Base-by-base conservation (phyloP, 352 stramenopile species). In the Phytophthora europaea region DNA sequence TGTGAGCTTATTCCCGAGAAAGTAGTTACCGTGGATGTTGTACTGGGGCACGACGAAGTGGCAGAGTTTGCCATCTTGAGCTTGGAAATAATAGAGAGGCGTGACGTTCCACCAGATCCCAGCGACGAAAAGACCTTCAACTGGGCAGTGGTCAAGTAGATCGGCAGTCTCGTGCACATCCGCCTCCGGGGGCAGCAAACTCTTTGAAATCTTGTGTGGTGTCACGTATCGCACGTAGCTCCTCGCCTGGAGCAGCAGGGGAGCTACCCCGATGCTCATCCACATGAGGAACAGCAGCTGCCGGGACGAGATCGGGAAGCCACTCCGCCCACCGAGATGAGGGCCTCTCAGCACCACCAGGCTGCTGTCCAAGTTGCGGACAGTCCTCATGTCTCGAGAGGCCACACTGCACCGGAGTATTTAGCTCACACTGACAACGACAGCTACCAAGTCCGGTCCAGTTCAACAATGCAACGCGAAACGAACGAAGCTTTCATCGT, bases 211-310 rank as follows among this genome's bases (percentile, higher is more conserved):
- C 58, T 82, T 82, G 62, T 79, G 75, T 7, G 75, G 71, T 0
- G 75, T 72, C 57, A 73, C 67, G 10, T 75, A 75, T 18, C 66
- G 62, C 22, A 71, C 28, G 23, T 75, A 82, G 58, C 75, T 82
- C 40, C 73, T 67, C 15, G 56, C 56, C 22, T 83, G 73, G 34
- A 89, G 76, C 78, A 87, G 12, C 40, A 84, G 55, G 16, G 82
- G 70, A 3, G 48, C 59, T 20, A 76, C 43, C 4, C 75, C 70
- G 23, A 73, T 68, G 28, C 72, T 40, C 43, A 79, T 54, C 73
- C 76, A 79, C 22, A 80, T 45, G 3, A 79, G 26, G 15, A 79
- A 58, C 8, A 81, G 53, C 51, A 73, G 23, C 10, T 40, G 31
- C n/a, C 22, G 22, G n/a, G 61, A 33, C 9, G 71, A 68, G 28